Base-by-base conservation (phyloP, 805 yeast species). In the Cyberlindnera mrakii region DNA sequence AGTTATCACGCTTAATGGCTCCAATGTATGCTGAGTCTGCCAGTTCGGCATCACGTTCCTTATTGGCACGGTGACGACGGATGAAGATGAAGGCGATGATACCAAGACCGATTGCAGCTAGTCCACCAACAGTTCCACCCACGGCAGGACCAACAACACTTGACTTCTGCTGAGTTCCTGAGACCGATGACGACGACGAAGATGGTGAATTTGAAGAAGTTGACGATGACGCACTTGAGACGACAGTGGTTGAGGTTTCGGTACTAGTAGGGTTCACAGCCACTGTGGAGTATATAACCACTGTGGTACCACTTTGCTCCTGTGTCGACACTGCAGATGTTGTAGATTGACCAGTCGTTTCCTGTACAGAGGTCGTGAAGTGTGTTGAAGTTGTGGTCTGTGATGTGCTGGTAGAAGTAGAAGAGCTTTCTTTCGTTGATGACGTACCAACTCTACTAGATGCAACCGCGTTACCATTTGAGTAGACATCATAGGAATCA, bases 91-190 rank as follows among this genome's bases (percentile, higher is more conserved):
- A 55, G 2, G 69, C 52, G 2, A 66, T 64, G 1, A 69, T 74
- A 5, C 75, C 44, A 3, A 63, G 59, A 4, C 66, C 66, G 1
- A 76, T 60, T 23, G 77, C 78, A 14, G 59, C 74, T 13, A 77
- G 63, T 19, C 76, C 79, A 17, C 84, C 84, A 13, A 74, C 76
- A 3, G 75, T 82, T 40, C 80, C 80, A 39, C 84, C 84, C 7
- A 78, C 82, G 30, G 77, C 78, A 18, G 82, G 80, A 3, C 83
- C 84, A 47, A 64, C 62, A 53, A 67, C 49, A 15, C 34, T 36
- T 1, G 48, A 35, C 7, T 30, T 33, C 1, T 42, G 25, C 1
- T 35, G 25, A 3, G 48, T 13, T 3, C 43, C 38, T 6, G 55
- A 37, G 6, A 43, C 16, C 0, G 52, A 33, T 3, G 51, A 15